phyloP scores from a whole-genome alignment of 495 filamentous ascomycete species.

The Talaromyces trachyspermus region DNA sequence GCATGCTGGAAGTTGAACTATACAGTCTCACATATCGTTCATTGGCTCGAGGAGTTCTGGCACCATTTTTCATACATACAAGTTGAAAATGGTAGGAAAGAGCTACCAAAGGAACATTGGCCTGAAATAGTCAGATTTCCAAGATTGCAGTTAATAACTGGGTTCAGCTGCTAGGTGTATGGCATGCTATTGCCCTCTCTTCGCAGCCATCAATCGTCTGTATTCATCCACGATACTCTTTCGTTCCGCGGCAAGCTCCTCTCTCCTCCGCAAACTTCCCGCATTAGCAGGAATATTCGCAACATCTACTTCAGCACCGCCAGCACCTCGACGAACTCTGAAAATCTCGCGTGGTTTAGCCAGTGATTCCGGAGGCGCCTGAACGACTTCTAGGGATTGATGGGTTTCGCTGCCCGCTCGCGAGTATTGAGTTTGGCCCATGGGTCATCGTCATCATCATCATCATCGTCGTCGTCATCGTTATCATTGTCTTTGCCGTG shows the following conservation, averaged over 20 bases:
- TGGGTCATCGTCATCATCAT: slow-evolving; percentile 60
- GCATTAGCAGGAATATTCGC: slow-evolving; percentile 65
- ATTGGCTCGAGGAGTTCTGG: no score
- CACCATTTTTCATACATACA: no score
- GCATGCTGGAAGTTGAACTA: no score
- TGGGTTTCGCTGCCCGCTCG: slow-evolving; percentile 44
- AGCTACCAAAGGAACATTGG: no score
- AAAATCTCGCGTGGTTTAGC: slow-evolving; percentile 61
- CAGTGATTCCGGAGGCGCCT: slow-evolving; percentile 70
- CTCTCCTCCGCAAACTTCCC: slow-evolving; percentile 73
- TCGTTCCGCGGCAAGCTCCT: slow-evolving; percentile 71
- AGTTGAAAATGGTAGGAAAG: no score
- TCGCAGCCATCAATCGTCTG: slow-evolving; percentile 67
- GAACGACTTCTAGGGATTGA: slow-evolving; percentile 68
- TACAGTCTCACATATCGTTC: no score
- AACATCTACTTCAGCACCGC: slow-evolving; percentile 64
- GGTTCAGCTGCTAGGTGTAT: not conserved
- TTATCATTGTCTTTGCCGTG: slow-evolving; percentile 29
- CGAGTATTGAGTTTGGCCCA: slow-evolving; percentile 65
- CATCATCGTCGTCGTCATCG: slow-evolving; percentile 27
- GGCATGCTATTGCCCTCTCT: slow-evolving; percentile 29
- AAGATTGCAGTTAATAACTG: no score
- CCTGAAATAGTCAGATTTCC: no score
- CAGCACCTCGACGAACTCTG: slow-evolving; percentile 39
- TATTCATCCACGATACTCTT: slow-evolving; percentile 76